Percentiles rank a stretch among this genome's conserved stretches.
Evolutionary conservation across 805 yeast genomes (phyloP).

Genomic region (Saturnispora sekii): DNA sequence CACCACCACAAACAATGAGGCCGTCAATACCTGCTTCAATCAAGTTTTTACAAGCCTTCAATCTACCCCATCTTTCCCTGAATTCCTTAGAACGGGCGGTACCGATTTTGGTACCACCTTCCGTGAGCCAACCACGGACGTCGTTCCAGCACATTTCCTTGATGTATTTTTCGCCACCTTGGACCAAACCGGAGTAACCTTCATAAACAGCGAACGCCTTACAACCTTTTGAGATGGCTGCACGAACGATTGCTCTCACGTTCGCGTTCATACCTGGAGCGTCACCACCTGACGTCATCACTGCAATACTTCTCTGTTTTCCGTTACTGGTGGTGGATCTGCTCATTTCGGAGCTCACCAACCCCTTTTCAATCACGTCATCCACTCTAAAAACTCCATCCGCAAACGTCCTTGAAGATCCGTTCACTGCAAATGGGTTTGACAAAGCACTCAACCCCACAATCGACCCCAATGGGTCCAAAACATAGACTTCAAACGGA

Average conservation of each 20-base stretch:
- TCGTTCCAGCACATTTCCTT: constrained; percentile 62
- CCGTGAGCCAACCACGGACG: constrained; percentile 59
- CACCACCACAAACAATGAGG: constrained; percentile 74
- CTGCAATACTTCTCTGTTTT: constrained; percentile 44
- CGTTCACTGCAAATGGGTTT: constrained; percentile 39
- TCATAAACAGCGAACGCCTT: constrained; percentile 60
- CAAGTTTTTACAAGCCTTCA: constrained; percentile 55
- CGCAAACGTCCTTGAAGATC: constrained; percentile 12
- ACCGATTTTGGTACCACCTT: constrained; percentile 73
- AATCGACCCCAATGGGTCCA: constrained; percentile 79
- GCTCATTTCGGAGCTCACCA: background rate
- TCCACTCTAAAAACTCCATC: constrained; percentile 1
- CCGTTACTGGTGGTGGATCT: background rate
- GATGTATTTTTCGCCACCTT: constrained; percentile 48
- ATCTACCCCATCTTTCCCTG: constrained; percentile 55
- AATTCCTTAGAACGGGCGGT: constrained; percentile 68
- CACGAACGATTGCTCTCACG: constrained; percentile 62
- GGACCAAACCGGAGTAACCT: constrained; percentile 66
- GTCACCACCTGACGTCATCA: constrained; percentile 78
- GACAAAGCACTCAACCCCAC: constrained; percentile 65
- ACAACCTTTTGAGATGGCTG: constrained; percentile 57
- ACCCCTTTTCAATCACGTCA: constrained; percentile 6
- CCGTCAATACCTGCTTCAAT: constrained; percentile 68
- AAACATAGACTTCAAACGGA: constrained; percentile 65
- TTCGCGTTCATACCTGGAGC: constrained; percentile 78